Base-by-base conservation (phyloP, 768 basidiomycete species). In the Pleurotus tuber-regium region DNA sequence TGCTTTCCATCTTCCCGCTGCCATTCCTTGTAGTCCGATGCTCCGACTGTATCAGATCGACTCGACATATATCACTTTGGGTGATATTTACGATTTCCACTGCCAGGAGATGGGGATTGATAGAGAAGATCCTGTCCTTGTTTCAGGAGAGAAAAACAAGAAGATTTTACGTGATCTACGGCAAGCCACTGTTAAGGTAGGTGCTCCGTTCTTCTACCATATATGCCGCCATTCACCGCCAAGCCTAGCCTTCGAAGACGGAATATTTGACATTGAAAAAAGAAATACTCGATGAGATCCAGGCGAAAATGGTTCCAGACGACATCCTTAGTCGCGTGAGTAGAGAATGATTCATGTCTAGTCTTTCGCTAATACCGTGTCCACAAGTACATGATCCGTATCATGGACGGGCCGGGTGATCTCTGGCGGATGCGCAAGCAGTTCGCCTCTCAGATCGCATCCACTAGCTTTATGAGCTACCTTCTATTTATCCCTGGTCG, bases 391-490 rank as follows among this genome's bases (percentile, higher is more conserved):
- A 91, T 99, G 89, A 76, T 84, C 33, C 82, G 80, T 28, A 87
- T 88, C 19, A 96, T 98, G 91, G 72, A 78, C 40, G 80, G 79
- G 2, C 84, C 95, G 4, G 81, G 82, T 51, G 91, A 94, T 59
- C 77, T 98, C 2, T 99, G 96, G 96, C 80, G 90, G 54, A 93
- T 98, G 84, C 84, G 97, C 54, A 98, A 97, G 71, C 95, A 98
- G 69, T 97, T 98, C 67, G 87, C 95, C 7, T 66, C 88, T 33
- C 95, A 98, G 63, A 74, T 93, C 30, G 92, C 97, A 4, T 80
- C 89, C 1, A 83, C 82, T 36, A 87, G 90, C 60, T 98, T 98
- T 77, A 86, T 96, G 82, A 94, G 93, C 12, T 96, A 88, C 63
- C 74, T 89, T 24, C 80, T 97, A 59, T 88, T 82, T 58, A 76